A percentile compares a stretch with the other conserved stretches of the same genome.
Evolutionary conservation across 1,139 yeast genomes (phyloP).

Genomic region (Candida sp.): DNA sequence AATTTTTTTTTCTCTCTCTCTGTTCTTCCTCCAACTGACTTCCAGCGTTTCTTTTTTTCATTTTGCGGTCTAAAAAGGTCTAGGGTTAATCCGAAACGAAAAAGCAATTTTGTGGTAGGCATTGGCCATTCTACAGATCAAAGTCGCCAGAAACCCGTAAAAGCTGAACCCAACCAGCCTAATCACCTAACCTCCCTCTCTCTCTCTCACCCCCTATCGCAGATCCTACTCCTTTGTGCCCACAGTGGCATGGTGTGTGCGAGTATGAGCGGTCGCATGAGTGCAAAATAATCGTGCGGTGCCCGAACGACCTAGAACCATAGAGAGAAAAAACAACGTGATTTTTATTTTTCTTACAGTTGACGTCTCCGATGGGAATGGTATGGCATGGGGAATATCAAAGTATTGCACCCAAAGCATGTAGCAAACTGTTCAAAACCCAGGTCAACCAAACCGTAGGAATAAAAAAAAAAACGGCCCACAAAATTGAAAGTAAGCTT

Average conservation of each 20-base stretch:
- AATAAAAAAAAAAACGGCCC: too few relatives aligned
- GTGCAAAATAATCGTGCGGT: neutral
- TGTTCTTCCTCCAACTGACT: too few relatives aligned
- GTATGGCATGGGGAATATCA: too few relatives aligned
- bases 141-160: neutral
- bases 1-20: neutral
- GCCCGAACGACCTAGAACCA: neutral
- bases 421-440: too few relatives aligned
- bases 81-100: conserved; percentile 5
- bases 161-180: neutral
- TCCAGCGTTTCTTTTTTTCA: neutral
- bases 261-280: neutral
- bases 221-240: too few relatives aligned
- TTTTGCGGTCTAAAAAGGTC: neutral
- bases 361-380: neutral
- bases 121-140: too few relatives aligned
- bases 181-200: too few relatives aligned
- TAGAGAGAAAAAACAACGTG: neutral
- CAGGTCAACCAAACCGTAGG: too few relatives aligned
- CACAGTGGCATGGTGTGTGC: too few relatives aligned
- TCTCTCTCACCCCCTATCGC: too few relatives aligned
- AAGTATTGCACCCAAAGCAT: neutral
- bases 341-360: neutral
- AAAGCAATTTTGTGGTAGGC: conserved; percentile 1
- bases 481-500: too few relatives aligned